Percentiles rank a stretch among this genome's conserved stretches.
Conservation (phyloP, 352 stramenopile species). For the Bremia lactucae region DNA sequence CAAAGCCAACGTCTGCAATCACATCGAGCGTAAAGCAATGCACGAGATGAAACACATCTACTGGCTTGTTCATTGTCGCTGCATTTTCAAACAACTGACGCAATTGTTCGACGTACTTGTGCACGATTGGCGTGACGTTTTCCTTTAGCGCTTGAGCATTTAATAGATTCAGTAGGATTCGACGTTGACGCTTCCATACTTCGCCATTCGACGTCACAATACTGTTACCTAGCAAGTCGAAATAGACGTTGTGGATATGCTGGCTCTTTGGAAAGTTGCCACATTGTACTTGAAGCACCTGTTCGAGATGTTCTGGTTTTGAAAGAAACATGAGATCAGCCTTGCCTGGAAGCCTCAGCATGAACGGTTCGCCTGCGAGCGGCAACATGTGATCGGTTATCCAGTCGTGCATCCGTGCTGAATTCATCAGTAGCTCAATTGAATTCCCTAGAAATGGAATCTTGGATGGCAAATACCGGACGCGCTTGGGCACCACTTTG, state of each 20-base stretch:
- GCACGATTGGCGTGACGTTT: slow-evolving; percentile 21
- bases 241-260: slow-evolving; percentile 28
- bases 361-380: slow-evolving; percentile 27
- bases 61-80: slow-evolving; percentile 6
- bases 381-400: slow-evolving; percentile 25
- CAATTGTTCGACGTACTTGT: slow-evolving; percentile 23
- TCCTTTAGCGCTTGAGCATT: slow-evolving; percentile 24
- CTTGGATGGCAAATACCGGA: slow-evolving; percentile 22
- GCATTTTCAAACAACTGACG: slow-evolving; percentile 20
- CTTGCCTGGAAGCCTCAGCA: slow-evolving; percentile 20
- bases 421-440: slow-evolving; percentile 29
- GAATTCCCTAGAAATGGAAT: slow-evolving; percentile 25
- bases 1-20: slow-evolving; percentile 34
- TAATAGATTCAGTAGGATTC: slow-evolving; percentile 24
- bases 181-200: slow-evolving; percentile 38
- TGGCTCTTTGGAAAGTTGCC: slow-evolving; percentile 49
- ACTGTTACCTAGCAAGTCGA: slow-evolving; percentile 42
- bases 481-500: no score
- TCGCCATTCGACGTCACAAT: slow-evolving; percentile 48
- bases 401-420: slow-evolving; percentile 42
- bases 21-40: slow-evolving; percentile 30
- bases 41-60: slow-evolving; percentile 23
- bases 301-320: slow-evolving; percentile 22
- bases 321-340: slow-evolving; percentile 28
- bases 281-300: slow-evolving; percentile 38